Conservation (phyloP, 2,329 filamentous ascomycete genomes). For the Pseudogymnoascus sp. region DNA sequence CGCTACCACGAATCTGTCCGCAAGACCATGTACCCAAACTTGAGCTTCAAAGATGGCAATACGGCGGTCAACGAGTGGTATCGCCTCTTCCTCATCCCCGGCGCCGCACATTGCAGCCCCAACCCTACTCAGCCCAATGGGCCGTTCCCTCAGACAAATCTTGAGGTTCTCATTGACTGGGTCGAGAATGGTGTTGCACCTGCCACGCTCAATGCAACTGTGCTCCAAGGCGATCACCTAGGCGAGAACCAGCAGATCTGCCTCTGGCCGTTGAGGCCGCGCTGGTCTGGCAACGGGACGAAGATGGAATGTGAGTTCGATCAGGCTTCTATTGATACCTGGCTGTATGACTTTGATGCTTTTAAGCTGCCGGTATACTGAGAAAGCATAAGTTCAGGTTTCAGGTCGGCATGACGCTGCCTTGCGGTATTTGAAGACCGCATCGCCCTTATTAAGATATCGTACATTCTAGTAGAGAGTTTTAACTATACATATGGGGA, state of each 20-base stretch:
- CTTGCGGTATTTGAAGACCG: not conserved
- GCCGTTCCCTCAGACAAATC: constrained; percentile 36
- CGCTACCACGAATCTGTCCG: constrained; percentile 43
- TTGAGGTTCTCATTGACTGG: constrained; percentile 41
- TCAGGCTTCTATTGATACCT: constrained; percentile 31
- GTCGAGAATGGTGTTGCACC: constrained; percentile 41
- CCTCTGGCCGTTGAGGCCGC: constrained; percentile 34
- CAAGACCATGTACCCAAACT: constrained; percentile 37
- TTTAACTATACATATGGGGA: not conserved
- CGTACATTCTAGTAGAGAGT: constrained; percentile 1
- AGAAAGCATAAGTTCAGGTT: not conserved
- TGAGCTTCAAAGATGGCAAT: constrained; percentile 31
- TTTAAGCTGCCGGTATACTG: constrained; percentile 34
- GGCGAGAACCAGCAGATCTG: constrained; percentile 34
- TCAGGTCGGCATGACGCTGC: not conserved
- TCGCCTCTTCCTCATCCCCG: constrained; percentile 40
- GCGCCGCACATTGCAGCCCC: constrained; percentile 40
- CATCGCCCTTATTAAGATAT: not conserved
- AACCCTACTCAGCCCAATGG: constrained; percentile 34
- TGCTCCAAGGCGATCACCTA: not conserved
- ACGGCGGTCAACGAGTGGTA: constrained; percentile 42
- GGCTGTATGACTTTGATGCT: constrained; percentile 32
- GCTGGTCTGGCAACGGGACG: constrained; percentile 30
- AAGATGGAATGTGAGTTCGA: constrained; percentile 32
- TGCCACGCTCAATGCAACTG: constrained; percentile 33